Evolutionary conservation across 495 filamentous ascomycete species (phyloP), one percentile per base, ranked within the genome.

Genomic region (Podospora anserina): DNA sequence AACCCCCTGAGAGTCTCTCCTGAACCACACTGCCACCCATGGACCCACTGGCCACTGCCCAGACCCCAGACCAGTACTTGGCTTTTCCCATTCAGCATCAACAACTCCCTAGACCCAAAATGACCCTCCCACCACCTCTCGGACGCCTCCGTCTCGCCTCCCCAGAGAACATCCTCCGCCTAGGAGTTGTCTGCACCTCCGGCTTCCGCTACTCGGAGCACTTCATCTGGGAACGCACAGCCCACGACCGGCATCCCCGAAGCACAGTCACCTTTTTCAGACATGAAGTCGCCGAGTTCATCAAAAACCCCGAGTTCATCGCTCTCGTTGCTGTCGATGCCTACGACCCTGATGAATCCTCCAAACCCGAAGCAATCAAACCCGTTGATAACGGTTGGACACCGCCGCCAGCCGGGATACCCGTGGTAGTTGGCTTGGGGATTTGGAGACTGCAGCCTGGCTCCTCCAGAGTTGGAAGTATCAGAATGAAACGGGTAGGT

Each of bases 141-240:
- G 56, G 56, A 27, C 26, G 19, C 19, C 56, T 59, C 26, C 5
- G 26, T 16, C 56, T 59, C 18, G 56, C 56, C 9, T 59, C 56
- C 56, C 56, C 56, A 9, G 56, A 59, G 3, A 18, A 59, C 56
- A 18, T 59, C n/a, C 56, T 59, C 9, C 56, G 56, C 3, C 56
- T 59, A 18, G 56, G 19, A 20, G 16, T 59, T 3, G 56, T 59
- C 19, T 59, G 56, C 26, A 59, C 56, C 9, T 16, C 56, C 7
- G 19, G 56, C 19, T 59, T 59, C n/a, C 56, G 56, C 15, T 59
- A 20, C 26, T 59, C 56, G 7, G 56, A 59, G 56, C 56, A 59
- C 9, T 59, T 59, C 56, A 59, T 59, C 19, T 59, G n/a, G 56
- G 56, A 59, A 59, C 56, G n/a, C 3, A 59, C 56, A 20, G 56